Evolutionary conservation across 257 asterid species (phyloP).

Genomic region (Fraxinus pennsylvanica): DNA sequence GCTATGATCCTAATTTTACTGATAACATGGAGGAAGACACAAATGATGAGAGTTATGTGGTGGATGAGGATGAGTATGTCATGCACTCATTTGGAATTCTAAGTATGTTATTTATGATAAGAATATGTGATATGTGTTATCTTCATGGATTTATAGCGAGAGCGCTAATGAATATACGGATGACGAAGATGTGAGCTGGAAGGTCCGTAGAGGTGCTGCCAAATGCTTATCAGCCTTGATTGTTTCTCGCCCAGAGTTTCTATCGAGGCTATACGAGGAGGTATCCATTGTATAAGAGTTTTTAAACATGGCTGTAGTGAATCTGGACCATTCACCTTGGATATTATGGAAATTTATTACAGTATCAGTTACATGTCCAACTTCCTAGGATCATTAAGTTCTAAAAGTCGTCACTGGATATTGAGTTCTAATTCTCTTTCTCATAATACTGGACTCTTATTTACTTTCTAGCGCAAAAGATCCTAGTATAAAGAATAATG

Average conservation of each 20-base stretch:
- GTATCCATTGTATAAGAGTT: slow-evolving; percentile 31
- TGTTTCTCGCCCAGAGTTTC: slow-evolving; percentile 98
- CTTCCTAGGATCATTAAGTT: slow-evolving; percentile 10
- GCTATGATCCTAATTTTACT: slow-evolving; percentile 97
- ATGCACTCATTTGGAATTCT: slow-evolving; percentile 21
- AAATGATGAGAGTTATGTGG: slow-evolving; percentile 78
- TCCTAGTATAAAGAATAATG: neutral
- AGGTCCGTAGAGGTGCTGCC: slow-evolving; percentile 98
- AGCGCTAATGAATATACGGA: slow-evolving; percentile 97
- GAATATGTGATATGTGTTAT: slow-evolving; percentile 29
- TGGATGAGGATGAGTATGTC: slow-evolving; percentile 96
- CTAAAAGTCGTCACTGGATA: neutral
- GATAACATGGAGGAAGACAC: slow-evolving; percentile 99
- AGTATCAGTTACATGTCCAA: neutral
- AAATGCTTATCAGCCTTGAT: slow-evolving; percentile 88
- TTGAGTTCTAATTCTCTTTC: neutral
- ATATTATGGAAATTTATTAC: slow-evolving; percentile 16
- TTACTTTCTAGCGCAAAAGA: neutral
- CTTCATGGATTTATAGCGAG: slow-evolving; percentile 60
- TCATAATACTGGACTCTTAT: neutral
- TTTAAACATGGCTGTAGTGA: neutral
- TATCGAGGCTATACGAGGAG: slow-evolving; percentile 85
- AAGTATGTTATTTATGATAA: slow-evolving; percentile 7
- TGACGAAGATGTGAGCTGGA: slow-evolving; percentile 99
- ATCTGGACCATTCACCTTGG: slow-evolving; percentile 1